Base-by-base conservation (phyloP, 1,284 basidiomycete species). In the Heterobasidion parviporum region DNA sequence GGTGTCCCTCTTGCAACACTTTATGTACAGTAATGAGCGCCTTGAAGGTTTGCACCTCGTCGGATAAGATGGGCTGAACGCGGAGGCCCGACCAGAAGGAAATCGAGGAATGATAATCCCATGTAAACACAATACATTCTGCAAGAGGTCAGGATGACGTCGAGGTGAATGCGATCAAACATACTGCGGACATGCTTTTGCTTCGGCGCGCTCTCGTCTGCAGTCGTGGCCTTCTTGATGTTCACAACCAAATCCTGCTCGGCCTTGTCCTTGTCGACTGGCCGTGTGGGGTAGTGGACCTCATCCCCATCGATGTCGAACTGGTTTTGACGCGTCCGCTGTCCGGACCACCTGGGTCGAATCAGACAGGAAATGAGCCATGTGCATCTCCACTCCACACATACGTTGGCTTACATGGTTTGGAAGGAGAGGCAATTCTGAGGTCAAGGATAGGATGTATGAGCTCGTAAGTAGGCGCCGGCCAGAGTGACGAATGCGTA, bases 41-140 rank as follows among this genome's bases (percentile, higher is more conserved):
- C 72, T 98, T 98, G 80, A 97, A 98, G 0, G 94, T 95, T 73
- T 96, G 94, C 0, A 97, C 85, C 74, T 98, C 94, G 70, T 98
- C 94, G 3, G 93, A 83, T 26, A 98, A 74, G 64, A 98, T 96
- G 41, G 94, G 94, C 64, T 96, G 94, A 4, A 97, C 95, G 49
- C 94, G 81, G 14, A 98, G 78, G 32, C 92, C 93, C 63, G 91
- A 94, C 95, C 95, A 98, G 67, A 98, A 95, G 7, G 94, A 94
- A 64, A 92, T 85, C 43, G 94, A 96, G n/a, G 92, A 90, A 68
- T 96, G 94, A 68, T 97, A 97, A 70, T 98, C 94, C 94, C 94
- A 97, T 14, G 94, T 97, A 72, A 94, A 98, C 36, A 98, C 92
- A 68, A 98, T 96, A 64, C 90, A 93, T 76, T 96, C 94, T 97